Conservation (phyloP, 2,329 filamentous ascomycete genomes). For the Cercospora zeina region DNA sequence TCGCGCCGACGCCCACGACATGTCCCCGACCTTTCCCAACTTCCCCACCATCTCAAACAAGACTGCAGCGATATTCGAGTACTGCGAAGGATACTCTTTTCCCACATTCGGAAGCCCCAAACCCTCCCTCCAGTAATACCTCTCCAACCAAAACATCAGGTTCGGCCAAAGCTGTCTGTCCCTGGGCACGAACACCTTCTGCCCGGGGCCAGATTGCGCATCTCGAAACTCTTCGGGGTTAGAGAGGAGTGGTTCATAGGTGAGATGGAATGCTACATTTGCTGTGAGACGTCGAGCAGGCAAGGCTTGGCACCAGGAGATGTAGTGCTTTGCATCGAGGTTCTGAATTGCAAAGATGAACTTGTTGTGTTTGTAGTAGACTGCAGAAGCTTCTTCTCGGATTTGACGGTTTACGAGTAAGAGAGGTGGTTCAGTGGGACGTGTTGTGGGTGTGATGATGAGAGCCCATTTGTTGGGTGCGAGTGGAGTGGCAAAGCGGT, state of each 20-base stretch:
- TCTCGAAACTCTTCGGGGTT: background rate
- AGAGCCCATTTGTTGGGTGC: background rate
- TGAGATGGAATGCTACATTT: background rate
- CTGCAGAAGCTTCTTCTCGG: conserved; percentile 3
- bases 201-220: background rate
- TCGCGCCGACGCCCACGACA: background rate
- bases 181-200: background rate
- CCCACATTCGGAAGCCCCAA: background rate
- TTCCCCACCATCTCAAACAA: conserved; percentile 5
- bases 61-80: background rate
- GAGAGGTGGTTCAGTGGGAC: conserved; percentile 4
- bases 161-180: conserved; percentile 6
- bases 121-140: background rate
- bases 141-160: conserved; percentile 5
- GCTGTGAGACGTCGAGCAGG: background rate
- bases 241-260: background rate
- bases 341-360: background rate
- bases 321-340: background rate
- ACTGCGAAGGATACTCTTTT: background rate
- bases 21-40: background rate
- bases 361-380: conserved; percentile 8
- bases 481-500: background rate
- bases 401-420: conserved; percentile 8
- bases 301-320: conserved; percentile 3
- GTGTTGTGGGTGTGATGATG: background rate